These are phyloP conservation scores for Globisporangium mamillatum DNA, from an alignment of 352 stramenopile species.

Conservation along the genomic window DNA sequence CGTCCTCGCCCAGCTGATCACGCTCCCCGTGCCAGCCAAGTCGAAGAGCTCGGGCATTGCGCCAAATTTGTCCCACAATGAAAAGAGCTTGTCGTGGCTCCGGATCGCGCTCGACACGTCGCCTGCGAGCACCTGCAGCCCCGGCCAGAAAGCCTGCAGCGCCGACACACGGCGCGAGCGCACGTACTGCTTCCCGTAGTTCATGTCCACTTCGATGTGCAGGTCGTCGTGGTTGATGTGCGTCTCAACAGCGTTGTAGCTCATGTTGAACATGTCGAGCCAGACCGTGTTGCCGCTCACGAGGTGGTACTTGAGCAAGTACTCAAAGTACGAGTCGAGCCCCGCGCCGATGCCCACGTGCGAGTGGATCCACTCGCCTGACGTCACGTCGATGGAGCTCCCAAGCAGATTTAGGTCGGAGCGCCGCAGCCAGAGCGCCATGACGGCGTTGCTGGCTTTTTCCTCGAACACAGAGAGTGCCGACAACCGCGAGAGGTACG, in stretches of 20 bases:
- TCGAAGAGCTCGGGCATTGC: conserved; percentile 96
- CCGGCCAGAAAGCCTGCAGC: conserved; percentile 96
- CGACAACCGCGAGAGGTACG: conserved; percentile 89
- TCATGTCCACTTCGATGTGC: conserved; percentile 88
- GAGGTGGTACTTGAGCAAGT: conserved; percentile 96
- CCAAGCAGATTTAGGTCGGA: conserved; percentile 91
- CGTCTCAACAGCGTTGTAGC: conserved; percentile 73
- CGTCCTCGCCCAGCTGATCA: conserved; percentile 76
- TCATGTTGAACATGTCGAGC: conserved; percentile 91
- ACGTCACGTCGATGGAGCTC: conserved; percentile 93
- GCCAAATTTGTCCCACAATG: conserved; percentile 93
- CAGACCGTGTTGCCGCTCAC: conserved; percentile 92
- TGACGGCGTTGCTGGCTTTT: conserved; percentile 54
- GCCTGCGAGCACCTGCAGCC: conserved; percentile 93
- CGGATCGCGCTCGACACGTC: conserved; percentile 88
- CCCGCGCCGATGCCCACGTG: conserved; percentile 90
- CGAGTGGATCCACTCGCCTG: conserved; percentile 75
- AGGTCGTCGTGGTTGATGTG: conserved; percentile 74
- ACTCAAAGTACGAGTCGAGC: conserved; percentile 98
- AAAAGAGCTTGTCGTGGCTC: conserved; percentile 92
- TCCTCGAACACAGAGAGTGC: conserved; percentile 55
- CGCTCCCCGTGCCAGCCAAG: conserved; percentile 39
- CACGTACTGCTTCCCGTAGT: conserved; percentile 53
- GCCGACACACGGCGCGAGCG: conserved; percentile 71
- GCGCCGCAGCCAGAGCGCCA: conserved; percentile 75